phyloP scores from a whole-genome alignment of 257 asterid species.

The Solanum peruvianum region DNA sequence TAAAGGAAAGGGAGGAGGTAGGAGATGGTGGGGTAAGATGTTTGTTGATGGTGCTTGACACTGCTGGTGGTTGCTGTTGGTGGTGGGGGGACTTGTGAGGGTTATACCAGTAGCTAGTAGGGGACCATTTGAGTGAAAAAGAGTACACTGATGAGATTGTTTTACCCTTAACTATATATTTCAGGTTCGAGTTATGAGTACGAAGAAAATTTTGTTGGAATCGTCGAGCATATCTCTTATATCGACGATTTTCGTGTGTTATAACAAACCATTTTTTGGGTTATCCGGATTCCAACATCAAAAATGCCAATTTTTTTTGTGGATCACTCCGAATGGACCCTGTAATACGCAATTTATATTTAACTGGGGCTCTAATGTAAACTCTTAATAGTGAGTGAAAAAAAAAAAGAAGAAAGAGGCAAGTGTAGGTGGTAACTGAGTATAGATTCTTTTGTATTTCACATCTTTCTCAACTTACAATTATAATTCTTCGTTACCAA shows the following conservation, averaged over 20 bases:
- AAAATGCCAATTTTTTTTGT: too few relatives aligned
- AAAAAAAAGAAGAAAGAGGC: too few relatives aligned
- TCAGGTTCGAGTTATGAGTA: too few relatives aligned
- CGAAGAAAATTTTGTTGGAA: too few relatives aligned
- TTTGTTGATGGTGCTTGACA: conserved; percentile 13
- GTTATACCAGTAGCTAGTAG: conserved; percentile 19
- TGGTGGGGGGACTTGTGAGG: conserved; percentile 18
- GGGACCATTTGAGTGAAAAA: conserved; percentile 18
- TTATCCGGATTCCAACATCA: too few relatives aligned
- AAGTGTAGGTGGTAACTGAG: conserved; percentile 11
- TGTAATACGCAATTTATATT: too few relatives aligned
- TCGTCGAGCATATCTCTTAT: too few relatives aligned
- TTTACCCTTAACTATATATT: too few relatives aligned
- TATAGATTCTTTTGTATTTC: conserved; percentile 11
- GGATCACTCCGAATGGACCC: accelerated
- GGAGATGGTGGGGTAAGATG: conserved; percentile 6
- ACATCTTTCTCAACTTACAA: neutral
- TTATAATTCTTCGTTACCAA: neutral
- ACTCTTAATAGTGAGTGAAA: too few relatives aligned
- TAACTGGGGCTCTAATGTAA: too few relatives aligned
- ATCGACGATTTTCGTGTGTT: too few relatives aligned
- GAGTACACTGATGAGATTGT: neutral
- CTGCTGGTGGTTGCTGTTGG: conserved; percentile 2
- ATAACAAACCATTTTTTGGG: too few relatives aligned
- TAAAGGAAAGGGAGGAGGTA: neutral